These are phyloP conservation scores for Kewa caespitosa DNA, from an alignment of 179 eudicot genomes.

Conservation along the genomic window DNA sequence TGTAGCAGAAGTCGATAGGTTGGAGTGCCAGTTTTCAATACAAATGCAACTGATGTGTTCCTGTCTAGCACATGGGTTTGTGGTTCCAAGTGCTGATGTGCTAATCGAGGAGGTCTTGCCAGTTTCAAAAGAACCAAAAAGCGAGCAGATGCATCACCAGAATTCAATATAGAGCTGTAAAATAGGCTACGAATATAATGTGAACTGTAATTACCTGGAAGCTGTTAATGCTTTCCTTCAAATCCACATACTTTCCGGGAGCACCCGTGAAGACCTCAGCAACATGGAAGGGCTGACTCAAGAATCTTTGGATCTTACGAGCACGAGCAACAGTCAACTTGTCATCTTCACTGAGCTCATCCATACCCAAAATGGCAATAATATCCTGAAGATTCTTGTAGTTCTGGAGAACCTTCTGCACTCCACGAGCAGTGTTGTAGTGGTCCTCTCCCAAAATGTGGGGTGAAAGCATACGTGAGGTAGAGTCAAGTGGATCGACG, in stretches of 20 bases:
- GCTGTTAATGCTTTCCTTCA: constrained; percentile 88
- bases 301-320: constrained; percentile 82
- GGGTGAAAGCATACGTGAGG: constrained; percentile 99
- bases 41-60: no score
- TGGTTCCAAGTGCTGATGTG: no score
- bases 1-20: no score
- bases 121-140: background rate
- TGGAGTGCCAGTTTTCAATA: no score
- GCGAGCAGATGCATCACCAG: background rate
- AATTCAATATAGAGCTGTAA: background rate
- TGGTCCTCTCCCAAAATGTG: constrained; percentile 96
- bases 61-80: no score
- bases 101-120: no score
- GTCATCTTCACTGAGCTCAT: constrained; percentile 98
- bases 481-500: constrained; percentile 95
- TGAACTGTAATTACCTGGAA: constrained; percentile 69
- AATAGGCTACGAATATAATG: no score
- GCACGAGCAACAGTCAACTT: constrained; percentile 98
- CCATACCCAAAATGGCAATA: constrained; percentile 99
- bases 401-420: constrained; percentile 95
- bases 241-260: constrained; percentile 94
- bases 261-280: constrained; percentile 91
- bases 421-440: constrained; percentile 96
- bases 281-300: constrained; percentile 62
- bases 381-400: constrained; percentile 99